Evolutionary conservation across 306 rosid genomes (phyloP).

Genomic region (Cercis canadensis): DNA sequence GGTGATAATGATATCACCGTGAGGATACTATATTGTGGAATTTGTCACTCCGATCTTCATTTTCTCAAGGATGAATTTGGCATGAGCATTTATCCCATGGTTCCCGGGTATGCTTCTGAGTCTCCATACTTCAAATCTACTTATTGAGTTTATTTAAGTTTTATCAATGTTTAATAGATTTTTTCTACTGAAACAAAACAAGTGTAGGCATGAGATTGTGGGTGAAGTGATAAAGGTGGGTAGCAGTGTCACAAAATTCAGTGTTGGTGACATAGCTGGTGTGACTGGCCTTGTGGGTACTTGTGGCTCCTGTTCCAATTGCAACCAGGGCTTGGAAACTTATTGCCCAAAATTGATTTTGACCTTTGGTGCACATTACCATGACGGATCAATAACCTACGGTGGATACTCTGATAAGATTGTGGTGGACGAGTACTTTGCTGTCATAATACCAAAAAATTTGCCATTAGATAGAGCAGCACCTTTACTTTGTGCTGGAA

Average conservation of each 20-base stretch:
- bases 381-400: slow-evolving; percentile 46
- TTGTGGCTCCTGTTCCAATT: slow-evolving; percentile 47
- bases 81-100: neutral
- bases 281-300: slow-evolving; percentile 40
- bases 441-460: slow-evolving; percentile 23
- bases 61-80: neutral
- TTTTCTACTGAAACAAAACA: neutral
- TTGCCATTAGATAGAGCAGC: slow-evolving; percentile 45
- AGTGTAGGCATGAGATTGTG: slow-evolving; percentile 53
- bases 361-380: slow-evolving; percentile 29
- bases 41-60: neutral
- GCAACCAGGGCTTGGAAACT: slow-evolving; percentile 33
- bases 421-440: slow-evolving; percentile 45
- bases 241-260: slow-evolving; percentile 39
- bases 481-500: slow-evolving; percentile 58
- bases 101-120: neutral
- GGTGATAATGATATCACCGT: slow-evolving; percentile 41
- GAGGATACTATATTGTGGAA: slow-evolving; percentile 14
- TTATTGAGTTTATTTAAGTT: too few species aligned
- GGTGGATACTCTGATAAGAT: slow-evolving; percentile 50
- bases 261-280: slow-evolving; percentile 55
- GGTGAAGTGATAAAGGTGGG: slow-evolving; percentile 53
- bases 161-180: neutral
- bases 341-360: slow-evolving; percentile 47
- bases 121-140: too few species aligned